These are phyloP conservation scores for Adansonia madagascariensis DNA, from an alignment of 441 rosid genomes.

Conservation along the genomic window DNA sequence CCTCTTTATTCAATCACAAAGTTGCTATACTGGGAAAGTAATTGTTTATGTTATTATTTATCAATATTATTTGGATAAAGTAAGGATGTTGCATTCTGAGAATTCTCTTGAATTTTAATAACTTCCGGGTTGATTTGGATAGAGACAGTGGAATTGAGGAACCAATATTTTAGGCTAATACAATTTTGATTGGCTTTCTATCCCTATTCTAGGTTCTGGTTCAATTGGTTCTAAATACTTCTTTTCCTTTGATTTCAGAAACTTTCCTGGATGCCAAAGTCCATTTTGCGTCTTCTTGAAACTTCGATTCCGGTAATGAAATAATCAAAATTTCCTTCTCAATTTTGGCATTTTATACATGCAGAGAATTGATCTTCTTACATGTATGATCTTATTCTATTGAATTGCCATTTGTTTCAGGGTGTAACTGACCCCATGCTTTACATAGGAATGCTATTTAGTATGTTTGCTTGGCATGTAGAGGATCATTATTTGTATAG, in stretches of 20 bases:
- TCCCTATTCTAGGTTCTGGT: conserved; percentile 10
- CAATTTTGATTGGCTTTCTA: not conserved
- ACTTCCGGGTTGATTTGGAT: conserved; percentile 6
- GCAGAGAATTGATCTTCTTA: not conserved
- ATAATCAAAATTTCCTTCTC: not conserved
- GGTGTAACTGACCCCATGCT: conserved; percentile 99
- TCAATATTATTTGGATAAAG: not conserved
- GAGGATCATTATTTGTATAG: conserved; percentile 99
- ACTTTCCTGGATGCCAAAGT: conserved; percentile 81
- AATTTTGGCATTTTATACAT: conserved; percentile 1
- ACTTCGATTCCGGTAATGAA: conserved; percentile 79
- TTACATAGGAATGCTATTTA: conserved; percentile 99
- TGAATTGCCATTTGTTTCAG: conserved; percentile 53
- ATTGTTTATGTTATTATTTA: not conserved
- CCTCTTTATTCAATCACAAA: not conserved
- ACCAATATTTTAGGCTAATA: conserved; percentile 3
- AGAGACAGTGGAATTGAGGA: not conserved
- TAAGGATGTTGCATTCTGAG: not conserved
- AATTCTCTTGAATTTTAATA: not conserved
- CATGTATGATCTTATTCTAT: conserved; percentile 18
- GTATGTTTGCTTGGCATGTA: conserved; percentile 99
- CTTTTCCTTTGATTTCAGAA: conserved; percentile 47
- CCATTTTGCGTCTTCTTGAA: conserved; percentile 85
- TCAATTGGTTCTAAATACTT: conserved; percentile 22
- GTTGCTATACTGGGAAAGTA: not conserved